Conservation (phyloP, 2,329 filamentous ascomycete genomes). For the Lachnellula suecica region DNA sequence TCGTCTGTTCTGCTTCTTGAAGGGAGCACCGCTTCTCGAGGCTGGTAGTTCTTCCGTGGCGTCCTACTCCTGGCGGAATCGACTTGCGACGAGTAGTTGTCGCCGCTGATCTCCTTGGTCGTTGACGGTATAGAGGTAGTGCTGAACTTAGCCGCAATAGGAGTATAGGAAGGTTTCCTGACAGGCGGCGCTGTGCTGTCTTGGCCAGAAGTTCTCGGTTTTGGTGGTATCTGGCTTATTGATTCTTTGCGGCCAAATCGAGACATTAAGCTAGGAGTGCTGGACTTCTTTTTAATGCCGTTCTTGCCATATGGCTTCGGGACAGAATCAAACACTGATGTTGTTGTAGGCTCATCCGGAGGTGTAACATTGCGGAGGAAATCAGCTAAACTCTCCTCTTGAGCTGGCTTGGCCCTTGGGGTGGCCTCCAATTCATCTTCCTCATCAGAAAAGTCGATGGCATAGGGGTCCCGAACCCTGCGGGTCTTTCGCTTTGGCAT, state of each 20-base stretch:
- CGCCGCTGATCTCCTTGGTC: conserved; percentile 34
- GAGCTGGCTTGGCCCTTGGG: conserved; percentile 21
- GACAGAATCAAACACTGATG: conserved; percentile 18
- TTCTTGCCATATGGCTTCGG: conserved; percentile 25
- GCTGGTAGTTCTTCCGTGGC: conserved; percentile 51
- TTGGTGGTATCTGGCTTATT: conserved; percentile 36
- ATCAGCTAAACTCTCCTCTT: conserved; percentile 65
- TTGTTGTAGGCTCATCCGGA: conserved; percentile 47
- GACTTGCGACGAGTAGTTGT: conserved; percentile 23
- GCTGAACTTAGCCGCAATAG: conserved; percentile 42
- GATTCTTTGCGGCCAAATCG: conserved; percentile 46
- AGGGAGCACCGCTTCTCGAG: conserved; percentile 27
- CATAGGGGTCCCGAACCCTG: conserved; percentile 84
- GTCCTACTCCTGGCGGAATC: conserved; percentile 28
- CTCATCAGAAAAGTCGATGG: conserved; percentile 71
- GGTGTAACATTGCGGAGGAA: conserved; percentile 71
- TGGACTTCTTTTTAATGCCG: conserved; percentile 61
- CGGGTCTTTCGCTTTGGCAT: conserved; percentile 73
- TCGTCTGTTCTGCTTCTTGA: conserved; percentile 53
- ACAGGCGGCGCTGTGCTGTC: conserved; percentile 32
- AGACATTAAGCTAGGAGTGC: conserved; percentile 60
- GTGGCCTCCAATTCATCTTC: conserved; percentile 33
- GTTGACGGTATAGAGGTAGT: conserved; percentile 52
- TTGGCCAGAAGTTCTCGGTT: conserved; percentile 29
- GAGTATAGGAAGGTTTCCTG: conserved; percentile 22